A percentile compares a stretch with the other conserved stretches of the same genome.
These are phyloP conservation scores for Synura sp. DNA, from an alignment of 352 stramenopile genomes.

Conservation along the genomic window DNA sequence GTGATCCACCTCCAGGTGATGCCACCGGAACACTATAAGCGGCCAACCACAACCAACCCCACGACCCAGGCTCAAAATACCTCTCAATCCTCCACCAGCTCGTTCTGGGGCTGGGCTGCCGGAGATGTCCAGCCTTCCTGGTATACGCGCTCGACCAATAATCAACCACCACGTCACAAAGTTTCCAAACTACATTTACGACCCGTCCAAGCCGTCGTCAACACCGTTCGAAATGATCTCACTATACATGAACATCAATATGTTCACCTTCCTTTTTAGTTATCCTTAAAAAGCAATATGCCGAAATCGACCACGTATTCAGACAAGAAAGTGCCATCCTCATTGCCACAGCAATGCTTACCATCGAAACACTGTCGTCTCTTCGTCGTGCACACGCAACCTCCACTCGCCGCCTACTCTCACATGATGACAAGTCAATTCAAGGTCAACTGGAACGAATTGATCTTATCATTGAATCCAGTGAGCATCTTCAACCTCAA, in stretches of 20 bases:
- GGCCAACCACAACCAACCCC: too few species aligned
- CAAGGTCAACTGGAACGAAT: slow-evolving; percentile 13
- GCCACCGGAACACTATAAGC: not conserved
- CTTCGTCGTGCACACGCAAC: slow-evolving; percentile 5
- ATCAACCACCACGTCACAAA: not conserved
- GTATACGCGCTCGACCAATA: slow-evolving; percentile 24
- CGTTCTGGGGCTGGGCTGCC: slow-evolving; percentile 10
- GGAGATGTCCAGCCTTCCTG: not conserved
- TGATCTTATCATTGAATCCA: slow-evolving; percentile 20
- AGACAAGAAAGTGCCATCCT: slow-evolving; percentile 10
- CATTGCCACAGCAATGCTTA: slow-evolving; percentile 14
- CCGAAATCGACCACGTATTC: slow-evolving; percentile 1
- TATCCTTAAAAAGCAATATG: too few species aligned
- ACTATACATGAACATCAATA: slow-evolving; percentile 23
- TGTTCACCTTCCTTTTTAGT: too few species aligned
- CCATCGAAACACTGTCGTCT: not conserved
- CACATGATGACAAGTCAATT: slow-evolving; percentile 13
- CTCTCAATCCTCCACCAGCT: not conserved
- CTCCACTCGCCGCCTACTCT: slow-evolving; percentile 1
- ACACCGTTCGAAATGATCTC: slow-evolving; percentile 23
- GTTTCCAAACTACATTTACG: slow-evolving; percentile 25
- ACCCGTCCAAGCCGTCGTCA: slow-evolving; percentile 7
- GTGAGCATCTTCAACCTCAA: slow-evolving; percentile 22
- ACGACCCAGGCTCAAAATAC: not conserved
- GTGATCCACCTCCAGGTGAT: slow-evolving; percentile 18